A percentile compares a stretch with the other conserved stretches of the same genome.
Conservation (phyloP, 306 rosid genomes). For the Amphicarpaea edgeworthii region DNA sequence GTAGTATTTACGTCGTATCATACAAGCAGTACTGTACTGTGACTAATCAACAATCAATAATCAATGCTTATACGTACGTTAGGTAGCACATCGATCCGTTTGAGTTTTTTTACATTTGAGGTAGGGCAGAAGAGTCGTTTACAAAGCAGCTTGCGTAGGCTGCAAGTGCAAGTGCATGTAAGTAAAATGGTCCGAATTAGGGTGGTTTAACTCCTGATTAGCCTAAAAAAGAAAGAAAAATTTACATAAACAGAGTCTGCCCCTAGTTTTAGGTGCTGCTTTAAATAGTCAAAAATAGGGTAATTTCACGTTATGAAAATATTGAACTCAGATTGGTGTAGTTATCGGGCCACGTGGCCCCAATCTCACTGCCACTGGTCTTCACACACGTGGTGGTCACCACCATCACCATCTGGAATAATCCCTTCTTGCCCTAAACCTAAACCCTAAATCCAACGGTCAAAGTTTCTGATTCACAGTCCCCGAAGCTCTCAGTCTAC, state of each 20-base stretch:
- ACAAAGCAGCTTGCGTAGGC: too few species aligned
- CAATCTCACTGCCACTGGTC: slow-evolving; percentile 1
- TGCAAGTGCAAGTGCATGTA: too few species aligned
- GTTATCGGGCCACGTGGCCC: slow-evolving; percentile 49
- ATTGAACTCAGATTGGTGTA: not conserved
- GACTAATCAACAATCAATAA: too few species aligned
- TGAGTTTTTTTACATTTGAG: too few species aligned
- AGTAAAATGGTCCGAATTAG: too few species aligned
- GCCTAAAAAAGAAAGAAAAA: not conserved
- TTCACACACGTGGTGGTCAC: slow-evolving; percentile 44
- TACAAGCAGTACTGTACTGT: too few species aligned
- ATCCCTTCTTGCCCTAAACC: not conserved
- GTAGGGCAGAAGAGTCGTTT: too few species aligned
- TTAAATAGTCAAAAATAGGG: not conserved
- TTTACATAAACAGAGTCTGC: not conserved
- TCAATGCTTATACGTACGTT: too few species aligned
- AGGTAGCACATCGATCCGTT: too few species aligned
- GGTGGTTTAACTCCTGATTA: not conserved
- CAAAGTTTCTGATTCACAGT: slow-evolving; percentile 29
- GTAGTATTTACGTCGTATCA: too few species aligned
- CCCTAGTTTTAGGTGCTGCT: not conserved
- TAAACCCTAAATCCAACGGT: slow-evolving; percentile 9
- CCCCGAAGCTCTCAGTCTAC: slow-evolving; percentile 44
- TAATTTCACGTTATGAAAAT: not conserved
- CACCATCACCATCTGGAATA: slow-evolving; percentile 47